Evolutionary conservation across 306 rosid genomes (phyloP).

Genomic region (Herpetospermum pedunculosum): DNA sequence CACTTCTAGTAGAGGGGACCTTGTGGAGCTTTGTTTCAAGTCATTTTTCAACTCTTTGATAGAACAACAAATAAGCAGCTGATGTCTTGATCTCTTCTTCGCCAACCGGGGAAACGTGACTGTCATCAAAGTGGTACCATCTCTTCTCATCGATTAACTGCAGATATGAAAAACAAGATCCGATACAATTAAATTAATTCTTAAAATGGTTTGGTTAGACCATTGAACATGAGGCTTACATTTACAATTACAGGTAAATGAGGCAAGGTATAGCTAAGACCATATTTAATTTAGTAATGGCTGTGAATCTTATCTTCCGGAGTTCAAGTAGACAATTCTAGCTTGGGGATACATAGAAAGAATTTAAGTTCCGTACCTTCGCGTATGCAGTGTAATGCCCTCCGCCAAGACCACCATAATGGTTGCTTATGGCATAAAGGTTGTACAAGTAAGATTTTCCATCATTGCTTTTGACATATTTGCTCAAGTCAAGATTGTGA

Average conservation of each 20-base stretch:
- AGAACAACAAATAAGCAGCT: slow-evolving; percentile 86
- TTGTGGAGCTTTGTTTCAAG: neutral
- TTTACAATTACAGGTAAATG: too few relatives aligned
- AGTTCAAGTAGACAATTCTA: neutral
- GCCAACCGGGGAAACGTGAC: slow-evolving; percentile 54
- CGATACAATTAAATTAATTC: neutral
- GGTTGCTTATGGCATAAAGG: slow-evolving; percentile 93
- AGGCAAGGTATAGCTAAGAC: too few relatives aligned
- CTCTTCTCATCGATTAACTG: slow-evolving; percentile 86
- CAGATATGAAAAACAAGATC: slow-evolving; percentile 7
- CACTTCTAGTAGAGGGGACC: neutral
- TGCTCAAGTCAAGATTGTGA: slow-evolving; percentile 81
- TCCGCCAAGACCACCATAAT: slow-evolving; percentile 94
- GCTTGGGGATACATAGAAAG: neutral
- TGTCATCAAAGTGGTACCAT: slow-evolving; percentile 96
- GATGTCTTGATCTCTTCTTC: slow-evolving; percentile 79
- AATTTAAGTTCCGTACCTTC: slow-evolving; percentile 34
- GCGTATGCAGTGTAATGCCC: slow-evolving; percentile 97
- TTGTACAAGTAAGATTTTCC: slow-evolving; percentile 57
- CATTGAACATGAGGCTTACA: neutral
- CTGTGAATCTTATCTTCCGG: neutral
- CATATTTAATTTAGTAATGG: neutral
- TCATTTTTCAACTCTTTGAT: slow-evolving; percentile 50
- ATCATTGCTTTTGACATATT: slow-evolving; percentile 70
- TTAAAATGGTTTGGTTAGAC: neutral